These are phyloP conservation scores for Nicotiana undulata DNA, from an alignment of 257 asterid genomes.

Conservation along the genomic window DNA sequence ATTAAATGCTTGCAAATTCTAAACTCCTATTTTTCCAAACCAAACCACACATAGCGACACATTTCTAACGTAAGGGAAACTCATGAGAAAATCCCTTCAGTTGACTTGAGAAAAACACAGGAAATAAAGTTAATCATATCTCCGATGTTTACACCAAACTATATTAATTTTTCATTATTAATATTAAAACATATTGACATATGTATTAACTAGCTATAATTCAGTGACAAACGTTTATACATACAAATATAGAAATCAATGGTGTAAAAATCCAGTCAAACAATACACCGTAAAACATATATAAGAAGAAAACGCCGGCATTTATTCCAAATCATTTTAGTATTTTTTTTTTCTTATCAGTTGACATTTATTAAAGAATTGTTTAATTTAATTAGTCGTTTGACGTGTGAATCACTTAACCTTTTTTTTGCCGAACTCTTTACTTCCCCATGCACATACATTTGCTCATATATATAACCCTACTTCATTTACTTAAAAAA, in stretches of 20 bases:
- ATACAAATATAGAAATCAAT: background rate
- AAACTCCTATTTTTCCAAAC: background rate
- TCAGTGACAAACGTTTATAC: no score
- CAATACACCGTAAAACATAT: background rate
- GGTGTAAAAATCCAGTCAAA: background rate
- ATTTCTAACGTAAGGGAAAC: background rate
- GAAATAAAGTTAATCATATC: no score
- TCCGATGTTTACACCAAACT: background rate
- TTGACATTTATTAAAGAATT: background rate
- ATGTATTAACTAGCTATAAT: no score
- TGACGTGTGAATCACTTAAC: conserved; percentile 15
- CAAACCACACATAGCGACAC: background rate
- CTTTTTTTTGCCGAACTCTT: background rate
- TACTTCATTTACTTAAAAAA: background rate
- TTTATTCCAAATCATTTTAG: background rate
- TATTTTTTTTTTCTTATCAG: background rate
- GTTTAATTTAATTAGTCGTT: background rate
- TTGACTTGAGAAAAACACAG: background rate
- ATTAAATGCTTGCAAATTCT: conserved; percentile 4
- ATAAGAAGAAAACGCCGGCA: background rate
- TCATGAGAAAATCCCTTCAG: background rate
- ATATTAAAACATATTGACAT: no score
- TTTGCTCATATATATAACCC: background rate
- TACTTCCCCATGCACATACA: conserved; percentile 14
- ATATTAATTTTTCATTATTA: background rate